Percentiles rank a stretch among this genome's conserved stretches.
These are phyloP conservation scores for Prunus yedoensis DNA, from an alignment of 331 rosid species.

Conservation along the genomic window DNA sequence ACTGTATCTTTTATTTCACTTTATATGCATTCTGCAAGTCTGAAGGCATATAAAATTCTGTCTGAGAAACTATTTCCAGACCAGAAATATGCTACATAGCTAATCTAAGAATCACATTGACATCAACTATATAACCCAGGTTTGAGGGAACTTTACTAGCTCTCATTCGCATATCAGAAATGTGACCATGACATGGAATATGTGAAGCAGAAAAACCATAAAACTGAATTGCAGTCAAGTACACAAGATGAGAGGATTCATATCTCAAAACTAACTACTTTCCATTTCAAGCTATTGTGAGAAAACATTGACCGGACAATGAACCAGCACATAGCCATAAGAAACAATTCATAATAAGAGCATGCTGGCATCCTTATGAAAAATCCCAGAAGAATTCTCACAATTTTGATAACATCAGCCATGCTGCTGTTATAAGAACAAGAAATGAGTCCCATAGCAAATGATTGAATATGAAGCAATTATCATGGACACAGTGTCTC, in stretches of 20 bases:
- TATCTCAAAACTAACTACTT: neutral
- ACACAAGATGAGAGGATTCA: neutral
- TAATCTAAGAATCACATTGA: too few relatives aligned
- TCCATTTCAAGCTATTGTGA: neutral
- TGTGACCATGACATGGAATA: neutral
- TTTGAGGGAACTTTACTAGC: too few relatives aligned
- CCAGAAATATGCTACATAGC: too few relatives aligned
- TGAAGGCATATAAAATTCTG: neutral
- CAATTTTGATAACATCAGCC: neutral
- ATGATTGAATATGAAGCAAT: neutral
- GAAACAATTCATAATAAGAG: neutral
- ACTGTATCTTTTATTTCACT: neutral
- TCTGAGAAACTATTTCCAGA: neutral
- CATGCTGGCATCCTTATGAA: neutral
- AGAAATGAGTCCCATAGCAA: neutral
- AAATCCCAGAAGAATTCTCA: neutral
- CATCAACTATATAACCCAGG: too few relatives aligned
- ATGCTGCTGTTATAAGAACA: neutral
- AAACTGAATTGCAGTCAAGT: neutral
- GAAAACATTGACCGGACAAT: too few relatives aligned
- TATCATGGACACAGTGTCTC: neutral
- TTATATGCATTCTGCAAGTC: neutral
- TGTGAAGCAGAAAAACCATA: neutral
- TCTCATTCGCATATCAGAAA: too few relatives aligned
- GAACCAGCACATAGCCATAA: neutral